Evolutionary conservation across 1,284 basidiomycete genomes (phyloP).

Genomic region (Malassezia psittaci): DNA sequence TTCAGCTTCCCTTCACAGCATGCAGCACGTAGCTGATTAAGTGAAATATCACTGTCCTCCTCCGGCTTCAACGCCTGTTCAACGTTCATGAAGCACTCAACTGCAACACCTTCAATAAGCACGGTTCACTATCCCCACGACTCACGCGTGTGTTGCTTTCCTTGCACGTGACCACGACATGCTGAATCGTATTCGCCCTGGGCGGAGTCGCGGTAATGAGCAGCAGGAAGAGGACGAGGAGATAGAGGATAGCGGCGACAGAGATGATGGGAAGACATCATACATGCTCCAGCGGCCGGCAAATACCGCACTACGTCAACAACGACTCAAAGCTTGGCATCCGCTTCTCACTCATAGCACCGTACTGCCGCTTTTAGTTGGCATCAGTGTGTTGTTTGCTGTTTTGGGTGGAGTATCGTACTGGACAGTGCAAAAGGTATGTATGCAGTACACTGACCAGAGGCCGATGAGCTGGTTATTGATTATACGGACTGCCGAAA

Average conservation of each 20-base stretch:
- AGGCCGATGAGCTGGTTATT: constrained; percentile 70
- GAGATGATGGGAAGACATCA: constrained; percentile 27
- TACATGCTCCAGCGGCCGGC: constrained; percentile 41
- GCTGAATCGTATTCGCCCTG: not conserved
- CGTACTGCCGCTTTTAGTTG: constrained; percentile 88
- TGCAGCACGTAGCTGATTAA: constrained; percentile 10
- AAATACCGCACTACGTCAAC: constrained; percentile 96
- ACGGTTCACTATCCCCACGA: too few relatives aligned
- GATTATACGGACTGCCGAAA: constrained; percentile 76
- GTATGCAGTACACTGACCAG: too few relatives aligned
- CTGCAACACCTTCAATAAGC: not conserved
- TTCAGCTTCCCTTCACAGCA: constrained; percentile 20
- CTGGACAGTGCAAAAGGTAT: constrained; percentile 55
- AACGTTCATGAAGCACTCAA: not conserved
- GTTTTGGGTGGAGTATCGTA: constrained; percentile 77
- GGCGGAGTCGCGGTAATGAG: not conserved
- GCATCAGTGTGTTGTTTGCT: constrained; percentile 86
- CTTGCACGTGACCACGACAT: constrained; percentile 2
- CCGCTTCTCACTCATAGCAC: constrained; percentile 95
- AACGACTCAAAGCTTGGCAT: constrained; percentile 99
- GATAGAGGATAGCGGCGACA: constrained; percentile 11
- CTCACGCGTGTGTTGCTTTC: not conserved
- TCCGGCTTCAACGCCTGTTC: too few relatives aligned
- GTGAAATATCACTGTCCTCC: too few relatives aligned
- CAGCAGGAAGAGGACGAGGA: not conserved